Conservation (phyloP, 1,139 yeast species). For the Eremothecium coryli region DNA sequence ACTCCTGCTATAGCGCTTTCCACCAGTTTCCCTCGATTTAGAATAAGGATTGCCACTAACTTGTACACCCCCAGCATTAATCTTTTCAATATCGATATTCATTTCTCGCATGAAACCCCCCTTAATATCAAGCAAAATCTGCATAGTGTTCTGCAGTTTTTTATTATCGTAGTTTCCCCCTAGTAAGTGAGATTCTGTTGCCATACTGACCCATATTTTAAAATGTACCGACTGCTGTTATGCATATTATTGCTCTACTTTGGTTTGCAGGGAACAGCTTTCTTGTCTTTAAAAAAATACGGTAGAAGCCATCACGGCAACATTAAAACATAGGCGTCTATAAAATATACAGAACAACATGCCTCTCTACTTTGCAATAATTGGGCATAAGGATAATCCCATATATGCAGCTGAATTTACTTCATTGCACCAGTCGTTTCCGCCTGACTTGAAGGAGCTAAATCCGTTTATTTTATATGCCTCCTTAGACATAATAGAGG, state of each 20-base stretch:
- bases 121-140: slow-evolving; percentile 24
- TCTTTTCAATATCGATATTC: slow-evolving; percentile 10
- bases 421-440: slow-evolving; percentile 38
- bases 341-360: not conserved
- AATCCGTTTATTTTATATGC: slow-evolving; percentile 85
- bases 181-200: no score
- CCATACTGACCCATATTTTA: no score
- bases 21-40: not conserved
- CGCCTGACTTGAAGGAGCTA: slow-evolving; percentile 64
- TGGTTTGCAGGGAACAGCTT: no score
- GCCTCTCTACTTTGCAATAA: slow-evolving; percentile 73
- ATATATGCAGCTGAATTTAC: slow-evolving; percentile 74
- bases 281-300: no score
- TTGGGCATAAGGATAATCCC: slow-evolving; percentile 83
- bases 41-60: not conserved
- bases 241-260: no score
- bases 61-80: not conserved
- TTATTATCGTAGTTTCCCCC: not conserved
- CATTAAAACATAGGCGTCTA: no score
- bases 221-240: no score
- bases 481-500: slow-evolving; percentile 82
- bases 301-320: no score
- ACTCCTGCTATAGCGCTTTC: slow-evolving; percentile 4
- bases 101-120: slow-evolving; percentile 27
- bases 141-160: slow-evolving; percentile 11